Evolutionary conservation across 768 basidiomycete species (phyloP).

Genomic region (Lentinula aciculospora): DNA sequence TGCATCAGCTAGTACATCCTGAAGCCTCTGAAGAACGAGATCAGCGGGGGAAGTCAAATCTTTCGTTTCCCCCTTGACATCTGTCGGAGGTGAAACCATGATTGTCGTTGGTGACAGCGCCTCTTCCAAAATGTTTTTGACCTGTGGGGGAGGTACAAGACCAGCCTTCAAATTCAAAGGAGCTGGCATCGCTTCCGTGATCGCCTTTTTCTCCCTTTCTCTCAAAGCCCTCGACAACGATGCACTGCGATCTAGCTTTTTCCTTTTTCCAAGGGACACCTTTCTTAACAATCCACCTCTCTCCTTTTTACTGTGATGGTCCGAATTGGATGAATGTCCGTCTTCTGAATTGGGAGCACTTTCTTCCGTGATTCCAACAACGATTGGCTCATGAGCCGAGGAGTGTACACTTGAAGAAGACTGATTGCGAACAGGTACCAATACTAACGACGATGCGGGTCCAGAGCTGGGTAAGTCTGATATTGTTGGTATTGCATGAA

Average conservation of each 20-base stretch:
- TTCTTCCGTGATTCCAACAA: not conserved
- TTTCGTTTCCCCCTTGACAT: slow-evolving; percentile 16
- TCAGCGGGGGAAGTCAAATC: slow-evolving; percentile 27
- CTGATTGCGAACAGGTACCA: slow-evolving; percentile 10
- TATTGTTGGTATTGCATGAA: not conserved
- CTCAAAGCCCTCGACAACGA: slow-evolving; percentile 1
- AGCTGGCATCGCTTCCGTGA: not conserved
- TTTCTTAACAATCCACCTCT: slow-evolving; percentile 1
- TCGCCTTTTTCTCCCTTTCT: not conserved
- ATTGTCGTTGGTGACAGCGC: not conserved
- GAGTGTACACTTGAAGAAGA: slow-evolving; percentile 3
- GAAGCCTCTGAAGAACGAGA: slow-evolving; percentile 43
- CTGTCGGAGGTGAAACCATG: slow-evolving; percentile 39
- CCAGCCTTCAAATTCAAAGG: not conserved
- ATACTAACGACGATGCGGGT: slow-evolving; percentile 11
- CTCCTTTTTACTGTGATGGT: slow-evolving; percentile 1
- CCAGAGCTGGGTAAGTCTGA: not conserved
- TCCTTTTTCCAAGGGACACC: slow-evolving; percentile 1
- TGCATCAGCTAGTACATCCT: slow-evolving; percentile 58
- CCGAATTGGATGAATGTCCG: not conserved
- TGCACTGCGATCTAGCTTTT: slow-evolving; percentile 1
- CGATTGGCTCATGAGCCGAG: not conserved
- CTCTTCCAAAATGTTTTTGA: not conserved
- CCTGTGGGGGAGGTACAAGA: not conserved
- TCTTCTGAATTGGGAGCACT: slow-evolving; percentile 5